Evolutionary conservation across 306 rosid species (phyloP).

Genomic region (Quercus cerris): DNA sequence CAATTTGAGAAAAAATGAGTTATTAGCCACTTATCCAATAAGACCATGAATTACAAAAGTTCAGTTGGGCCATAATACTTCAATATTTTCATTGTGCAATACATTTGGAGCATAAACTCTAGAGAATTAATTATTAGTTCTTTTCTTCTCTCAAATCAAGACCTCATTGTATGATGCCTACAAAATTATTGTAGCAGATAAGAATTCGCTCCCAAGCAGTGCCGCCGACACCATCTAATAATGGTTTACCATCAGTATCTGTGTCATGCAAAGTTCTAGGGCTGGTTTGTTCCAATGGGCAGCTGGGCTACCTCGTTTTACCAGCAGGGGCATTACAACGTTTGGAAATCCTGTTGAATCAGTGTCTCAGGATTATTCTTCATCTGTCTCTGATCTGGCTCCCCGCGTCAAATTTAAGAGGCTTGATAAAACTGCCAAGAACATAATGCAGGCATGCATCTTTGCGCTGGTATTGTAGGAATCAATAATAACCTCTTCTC

Average conservation of each 20-base stretch:
- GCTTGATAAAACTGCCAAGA: constrained; percentile 81
- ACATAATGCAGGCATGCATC: constrained; percentile 86
- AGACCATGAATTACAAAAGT: neutral
- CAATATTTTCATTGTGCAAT: neutral
- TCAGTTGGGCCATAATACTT: neutral
- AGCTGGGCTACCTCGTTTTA: constrained; percentile 24
- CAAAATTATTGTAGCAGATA: constrained; percentile 27
- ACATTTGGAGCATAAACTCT: neutral
- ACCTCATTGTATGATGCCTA: constrained; percentile 6
- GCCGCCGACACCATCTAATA: constrained; percentile 23
- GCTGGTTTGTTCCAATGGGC: constrained; percentile 18
- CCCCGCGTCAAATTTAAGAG: constrained; percentile 82
- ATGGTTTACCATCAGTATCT: constrained; percentile 32
- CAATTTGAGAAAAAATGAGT: neutral
- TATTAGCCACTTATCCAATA: neutral
- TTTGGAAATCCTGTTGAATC: constrained; percentile 33
- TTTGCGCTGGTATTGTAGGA: neutral
- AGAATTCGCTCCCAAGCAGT: constrained; percentile 22
- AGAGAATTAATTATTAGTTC: neutral
- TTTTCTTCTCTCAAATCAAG: neutral
- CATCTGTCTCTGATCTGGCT: constrained; percentile 39
- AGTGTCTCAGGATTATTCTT: constrained; percentile 33
- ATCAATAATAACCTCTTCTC: neutral
- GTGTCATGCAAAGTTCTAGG: constrained; percentile 25
- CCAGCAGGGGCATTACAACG: constrained; percentile 45